Evolutionary conservation across 768 basidiomycete genomes (phyloP), one percentile per base, ranked within the genome.

Genomic region (Rhodotorula paludigena): DNA sequence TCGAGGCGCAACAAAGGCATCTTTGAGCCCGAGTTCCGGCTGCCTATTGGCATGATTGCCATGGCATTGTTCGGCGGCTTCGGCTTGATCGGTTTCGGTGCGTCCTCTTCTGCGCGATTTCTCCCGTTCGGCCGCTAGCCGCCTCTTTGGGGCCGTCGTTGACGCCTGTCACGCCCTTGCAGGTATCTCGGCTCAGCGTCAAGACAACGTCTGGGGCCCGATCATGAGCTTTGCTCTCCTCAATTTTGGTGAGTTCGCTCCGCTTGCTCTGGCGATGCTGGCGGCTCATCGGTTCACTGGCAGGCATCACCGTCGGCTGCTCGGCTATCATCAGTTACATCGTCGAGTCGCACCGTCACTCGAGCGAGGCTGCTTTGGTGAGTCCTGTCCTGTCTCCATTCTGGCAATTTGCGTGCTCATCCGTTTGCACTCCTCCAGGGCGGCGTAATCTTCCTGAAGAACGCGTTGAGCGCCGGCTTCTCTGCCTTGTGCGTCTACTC

Each of bases 151-250:
- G 32, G 57, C 77, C 60, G 77, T 78, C 67, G 73, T 76, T n/a
- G 49, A 72, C 49, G 71, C 77, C 53, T 77, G 74, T 38, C 35
- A 68, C 16, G 44, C 78, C 66, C n/a, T n/a, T 78, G 77, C 54
- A 76, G 74, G 41, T 20, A 42, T 42, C 41, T 42, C 21, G 59
- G 66, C 20, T 63, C 76, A 25, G 45, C 23, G 11, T n/a, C 16
- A 25, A 7, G 11, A 20, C 25, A n/a, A 6, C 20, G 6, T 20
- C 23, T 33, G 52, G 30, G 21, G 21, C 1, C 73, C 72, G 23
- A 70, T 78, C 42, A 71, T 78, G 33, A 69, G 69, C 20, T 75
- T 64, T 58, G 75, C 68, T 5, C 9, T 33, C 23, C 41, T 42
- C 41, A 42, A 42, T 20, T 42, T 42, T 42, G n/a, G n/a, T n/a